Evolutionary conservation across 306 rosid species (phyloP).

Genomic region (Carpinus viminea): DNA sequence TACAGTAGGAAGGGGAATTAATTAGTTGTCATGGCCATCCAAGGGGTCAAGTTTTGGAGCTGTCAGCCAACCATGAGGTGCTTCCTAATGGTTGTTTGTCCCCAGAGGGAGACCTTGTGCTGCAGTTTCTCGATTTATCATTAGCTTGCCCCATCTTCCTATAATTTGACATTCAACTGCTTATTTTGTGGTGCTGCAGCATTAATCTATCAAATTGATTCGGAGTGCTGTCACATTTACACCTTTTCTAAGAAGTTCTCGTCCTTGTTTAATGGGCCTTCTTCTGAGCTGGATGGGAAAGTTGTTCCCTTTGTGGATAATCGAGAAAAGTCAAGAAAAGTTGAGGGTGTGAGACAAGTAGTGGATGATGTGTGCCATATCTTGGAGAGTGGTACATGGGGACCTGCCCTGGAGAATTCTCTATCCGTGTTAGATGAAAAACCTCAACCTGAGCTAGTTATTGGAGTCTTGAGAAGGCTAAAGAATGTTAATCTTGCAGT

Average conservation of each 20-base stretch:
- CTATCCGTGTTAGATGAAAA: slow-evolving; percentile 48
- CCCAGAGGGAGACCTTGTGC: neutral
- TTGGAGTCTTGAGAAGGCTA: slow-evolving; percentile 80
- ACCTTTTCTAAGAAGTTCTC: slow-evolving; percentile 35
- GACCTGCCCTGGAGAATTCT: slow-evolving; percentile 62
- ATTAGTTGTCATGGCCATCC: neutral
- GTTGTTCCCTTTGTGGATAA: slow-evolving; percentile 27
- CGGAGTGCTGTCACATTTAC: slow-evolving; percentile 30
- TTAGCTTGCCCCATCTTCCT: neutral
- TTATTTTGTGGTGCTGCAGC: slow-evolving; percentile 42
- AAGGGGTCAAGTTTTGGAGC: neutral
- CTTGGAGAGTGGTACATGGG: slow-evolving; percentile 71
- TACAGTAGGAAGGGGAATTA: neutral
- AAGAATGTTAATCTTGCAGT: slow-evolving; percentile 60
- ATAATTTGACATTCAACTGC: neutral
- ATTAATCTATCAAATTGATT: slow-evolving; percentile 33
- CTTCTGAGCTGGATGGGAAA: slow-evolving; percentile 44
- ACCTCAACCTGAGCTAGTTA: slow-evolving; percentile 66
- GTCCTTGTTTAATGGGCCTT: slow-evolving; percentile 48
- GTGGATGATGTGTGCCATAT: slow-evolving; percentile 62
- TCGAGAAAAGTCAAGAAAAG: slow-evolving; percentile 34
- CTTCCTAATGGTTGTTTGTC: neutral
- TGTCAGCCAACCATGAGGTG: neutral
- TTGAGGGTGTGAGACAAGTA: slow-evolving; percentile 40
- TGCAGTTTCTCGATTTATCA: neutral